phyloP scores from a whole-genome alignment of 305 asterid genomes.

The Coffea humblotiana region DNA sequence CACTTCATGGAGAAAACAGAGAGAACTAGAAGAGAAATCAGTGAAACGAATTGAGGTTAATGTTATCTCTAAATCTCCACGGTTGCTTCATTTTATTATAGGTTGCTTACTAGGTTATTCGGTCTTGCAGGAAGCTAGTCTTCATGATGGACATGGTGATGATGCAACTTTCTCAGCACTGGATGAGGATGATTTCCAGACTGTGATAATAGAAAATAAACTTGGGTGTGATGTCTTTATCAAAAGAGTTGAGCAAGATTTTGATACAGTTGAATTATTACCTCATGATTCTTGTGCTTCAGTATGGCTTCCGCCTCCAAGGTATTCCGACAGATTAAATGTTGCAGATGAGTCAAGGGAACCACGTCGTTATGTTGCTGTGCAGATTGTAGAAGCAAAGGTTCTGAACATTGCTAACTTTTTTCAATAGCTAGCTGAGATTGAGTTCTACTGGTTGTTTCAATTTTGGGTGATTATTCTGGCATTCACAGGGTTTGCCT shows the following conservation, averaged over 20 bases:
- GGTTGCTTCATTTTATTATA: constrained; percentile 20
- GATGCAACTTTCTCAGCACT: constrained; percentile 65
- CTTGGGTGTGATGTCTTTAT: constrained; percentile 92
- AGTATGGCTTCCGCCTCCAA: constrained; percentile 90
- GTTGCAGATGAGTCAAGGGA: constrained; percentile 86
- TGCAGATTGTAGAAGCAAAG: constrained; percentile 92
- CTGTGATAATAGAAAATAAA: constrained; percentile 80
- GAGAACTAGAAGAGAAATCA: constrained; percentile 94
- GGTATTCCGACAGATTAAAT: constrained; percentile 91
- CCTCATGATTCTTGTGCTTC: constrained; percentile 52
- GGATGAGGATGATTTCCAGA: constrained; percentile 91
- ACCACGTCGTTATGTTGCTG: constrained; percentile 79
- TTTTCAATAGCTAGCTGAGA: background rate
- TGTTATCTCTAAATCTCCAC: constrained; percentile 16
- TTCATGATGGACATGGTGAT: constrained; percentile 46
- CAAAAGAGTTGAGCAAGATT: constrained; percentile 56
- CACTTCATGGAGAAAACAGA: constrained; percentile 90
- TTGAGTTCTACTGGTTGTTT: background rate
- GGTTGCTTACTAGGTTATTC: constrained; percentile 24
- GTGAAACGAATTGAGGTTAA: constrained; percentile 69
- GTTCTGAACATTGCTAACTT: constrained; percentile 32
- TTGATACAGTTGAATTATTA: constrained; percentile 51
- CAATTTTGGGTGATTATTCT: background rate
- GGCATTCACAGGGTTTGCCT: constrained; percentile 75
- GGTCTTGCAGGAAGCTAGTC: constrained; percentile 66